Evolutionary conservation across 108 stramenopile genomes (phyloP).

Genomic region (Cylindrotheca closterium): DNA sequence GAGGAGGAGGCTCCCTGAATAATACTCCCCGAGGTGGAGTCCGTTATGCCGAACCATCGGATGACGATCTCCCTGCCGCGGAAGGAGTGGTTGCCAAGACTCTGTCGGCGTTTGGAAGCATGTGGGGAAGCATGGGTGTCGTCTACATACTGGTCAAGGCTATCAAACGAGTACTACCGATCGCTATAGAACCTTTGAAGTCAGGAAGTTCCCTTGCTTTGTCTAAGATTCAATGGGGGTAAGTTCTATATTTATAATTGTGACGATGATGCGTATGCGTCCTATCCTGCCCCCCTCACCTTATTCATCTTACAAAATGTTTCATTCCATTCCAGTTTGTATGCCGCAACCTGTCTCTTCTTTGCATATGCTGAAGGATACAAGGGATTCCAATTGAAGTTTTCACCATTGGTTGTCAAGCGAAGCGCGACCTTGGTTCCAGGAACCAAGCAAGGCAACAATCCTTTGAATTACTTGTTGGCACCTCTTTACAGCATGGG

Average conservation of each 20-base stretch:
- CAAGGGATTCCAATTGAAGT: conserved; percentile 95
- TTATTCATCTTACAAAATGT: not conserved
- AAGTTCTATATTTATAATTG: conserved; percentile 19
- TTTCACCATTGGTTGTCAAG: conserved; percentile 92
- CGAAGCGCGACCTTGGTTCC: conserved; percentile 82
- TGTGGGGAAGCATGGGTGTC: conserved; percentile 90
- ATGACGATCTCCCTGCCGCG: not conserved
- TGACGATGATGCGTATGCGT: not conserved
- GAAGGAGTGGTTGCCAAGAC: conserved; percentile 11
- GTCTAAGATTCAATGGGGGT: conserved; percentile 68
- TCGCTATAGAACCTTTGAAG: conserved; percentile 90
- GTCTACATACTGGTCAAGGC: conserved; percentile 86
- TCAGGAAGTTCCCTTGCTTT: conserved; percentile 40
- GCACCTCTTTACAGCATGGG: conserved; percentile 95
- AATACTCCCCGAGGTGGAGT: not conserved
- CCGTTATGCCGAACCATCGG: not conserved
- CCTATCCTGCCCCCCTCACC: conserved; percentile 1
- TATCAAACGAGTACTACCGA: conserved; percentile 83
- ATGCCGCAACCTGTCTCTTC: conserved; percentile 62
- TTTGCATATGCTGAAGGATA: conserved; percentile 96
- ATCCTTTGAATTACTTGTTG: conserved; percentile 46
- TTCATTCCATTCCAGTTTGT: conserved; percentile 42
- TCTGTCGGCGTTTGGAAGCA: conserved; percentile 24
- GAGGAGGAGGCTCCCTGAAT: too few relatives aligned
- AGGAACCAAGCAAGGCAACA: conserved; percentile 21